Conservation (phyloP, 2,329 filamentous ascomycete genomes). For the Neocatenulostroma microsporum region DNA sequence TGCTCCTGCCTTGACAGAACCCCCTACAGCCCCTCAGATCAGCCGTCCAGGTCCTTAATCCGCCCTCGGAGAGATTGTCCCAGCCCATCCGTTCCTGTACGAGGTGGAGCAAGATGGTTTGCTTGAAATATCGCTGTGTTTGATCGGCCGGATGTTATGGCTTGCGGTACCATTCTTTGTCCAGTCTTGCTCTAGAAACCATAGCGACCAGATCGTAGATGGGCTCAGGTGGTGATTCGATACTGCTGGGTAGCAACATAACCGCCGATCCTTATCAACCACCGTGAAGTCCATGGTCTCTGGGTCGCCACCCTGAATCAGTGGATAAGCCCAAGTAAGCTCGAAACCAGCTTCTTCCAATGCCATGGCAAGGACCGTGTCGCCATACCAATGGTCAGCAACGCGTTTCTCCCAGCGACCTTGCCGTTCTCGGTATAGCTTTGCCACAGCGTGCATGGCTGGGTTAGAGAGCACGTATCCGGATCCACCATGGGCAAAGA, state of each 20-base stretch:
- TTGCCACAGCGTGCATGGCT: conserved; percentile 26
- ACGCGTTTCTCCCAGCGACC: conserved; percentile 36
- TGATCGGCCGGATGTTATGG: conserved; percentile 18
- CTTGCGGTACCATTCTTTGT: too few species aligned
- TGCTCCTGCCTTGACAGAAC: conserved; percentile 15
- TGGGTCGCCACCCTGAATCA: conserved; percentile 38
- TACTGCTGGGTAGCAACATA: conserved; percentile 39
- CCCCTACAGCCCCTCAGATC: conserved; percentile 17
- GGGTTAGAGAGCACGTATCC: conserved; percentile 37
- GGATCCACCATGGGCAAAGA: conserved; percentile 37
- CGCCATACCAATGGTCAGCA: conserved; percentile 46
- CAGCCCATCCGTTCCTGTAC: conserved; percentile 15
- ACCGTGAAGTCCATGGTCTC: conserved; percentile 32
- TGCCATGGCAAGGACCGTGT: conserved; percentile 45
- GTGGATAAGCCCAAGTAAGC: conserved; percentile 36
- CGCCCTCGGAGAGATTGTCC: conserved; percentile 19
- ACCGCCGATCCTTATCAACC: conserved; percentile 16
- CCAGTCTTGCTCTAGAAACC: conserved; percentile 25
- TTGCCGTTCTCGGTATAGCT: conserved; percentile 35
- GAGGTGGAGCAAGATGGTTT: conserved; percentile 21
- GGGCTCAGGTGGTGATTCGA: conserved; percentile 28
- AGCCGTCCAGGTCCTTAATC: background rate
- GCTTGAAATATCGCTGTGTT: conserved; percentile 26
- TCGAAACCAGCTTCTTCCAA: conserved; percentile 39
- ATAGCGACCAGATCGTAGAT: conserved; percentile 18